Conservation (phyloP, 805 yeast species). For the Cyberlindnera sargentensis region DNA sequence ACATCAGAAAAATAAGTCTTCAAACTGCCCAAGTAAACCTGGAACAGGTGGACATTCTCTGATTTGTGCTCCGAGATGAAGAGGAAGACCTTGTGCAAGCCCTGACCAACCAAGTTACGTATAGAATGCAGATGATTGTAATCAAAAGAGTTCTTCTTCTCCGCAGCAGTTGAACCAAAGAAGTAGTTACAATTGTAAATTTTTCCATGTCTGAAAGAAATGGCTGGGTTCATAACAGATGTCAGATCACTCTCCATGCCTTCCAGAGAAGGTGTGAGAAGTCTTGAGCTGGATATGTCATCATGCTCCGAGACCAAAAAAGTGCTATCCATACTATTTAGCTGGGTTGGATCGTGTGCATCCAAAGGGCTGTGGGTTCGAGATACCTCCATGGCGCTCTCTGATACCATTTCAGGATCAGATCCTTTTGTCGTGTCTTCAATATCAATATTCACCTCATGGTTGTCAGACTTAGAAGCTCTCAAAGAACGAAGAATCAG, state of each 20-base stretch:
- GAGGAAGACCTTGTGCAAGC: conserved; percentile 50
- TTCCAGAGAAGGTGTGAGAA: conserved; percentile 21
- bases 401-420: conserved; percentile 5
- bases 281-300: conserved; percentile 28
- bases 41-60: conserved; percentile 59
- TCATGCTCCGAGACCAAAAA: conserved; percentile 23
- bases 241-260: conserved; percentile 27
- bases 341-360: conserved; percentile 7
- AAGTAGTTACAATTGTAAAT: conserved; percentile 58
- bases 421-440: conserved; percentile 28
- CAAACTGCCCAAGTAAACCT: conserved; percentile 53
- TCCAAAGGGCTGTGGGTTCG: background rate
- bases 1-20: conserved; percentile 78
- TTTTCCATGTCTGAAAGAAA: conserved; percentile 52
- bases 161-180: conserved; percentile 49
- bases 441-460: conserved; percentile 31
- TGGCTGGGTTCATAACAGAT: conserved; percentile 46
- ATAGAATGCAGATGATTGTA: conserved; percentile 52
- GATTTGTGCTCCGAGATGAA: conserved; percentile 42
- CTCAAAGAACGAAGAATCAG: conserved; percentile 30
- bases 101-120: conserved; percentile 52
- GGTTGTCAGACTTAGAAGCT: conserved; percentile 27
- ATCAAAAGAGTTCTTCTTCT: conserved; percentile 33
- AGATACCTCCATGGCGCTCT: background rate
- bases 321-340: conserved; percentile 18